phyloP scores from a whole-genome alignment of 2,329 filamentous ascomycete species.

The Shiraia sp. region DNA sequence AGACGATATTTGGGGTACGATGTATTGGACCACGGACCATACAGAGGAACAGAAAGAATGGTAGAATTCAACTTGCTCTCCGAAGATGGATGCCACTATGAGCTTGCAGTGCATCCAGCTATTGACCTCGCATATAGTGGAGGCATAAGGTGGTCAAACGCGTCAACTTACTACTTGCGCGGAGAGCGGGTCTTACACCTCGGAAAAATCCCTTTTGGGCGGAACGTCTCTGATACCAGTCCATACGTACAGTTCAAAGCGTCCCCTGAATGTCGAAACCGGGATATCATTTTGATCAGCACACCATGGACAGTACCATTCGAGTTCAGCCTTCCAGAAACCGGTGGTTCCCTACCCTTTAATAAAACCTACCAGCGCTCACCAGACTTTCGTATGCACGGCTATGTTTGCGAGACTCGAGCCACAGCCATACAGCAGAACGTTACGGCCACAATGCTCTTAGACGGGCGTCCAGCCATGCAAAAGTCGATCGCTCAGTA shows the following conservation, averaged over 20 bases:
- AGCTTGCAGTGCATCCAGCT: conserved; percentile 12
- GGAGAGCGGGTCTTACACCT: no score
- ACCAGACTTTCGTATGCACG: conserved; percentile 16
- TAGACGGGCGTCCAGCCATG: no score
- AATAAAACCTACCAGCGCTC: conserved; percentile 16
- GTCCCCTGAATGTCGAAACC: conserved; percentile 12
- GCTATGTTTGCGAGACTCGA: neutral
- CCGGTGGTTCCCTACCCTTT: neutral
- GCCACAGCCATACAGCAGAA: neutral
- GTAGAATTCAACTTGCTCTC: conserved; percentile 14
- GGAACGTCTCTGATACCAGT: no score
- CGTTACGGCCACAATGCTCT: no score
- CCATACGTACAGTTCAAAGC: conserved; percentile 13
- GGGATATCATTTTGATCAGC: conserved; percentile 19
- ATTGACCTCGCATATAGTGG: conserved; percentile 12
- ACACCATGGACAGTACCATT: conserved; percentile 19
- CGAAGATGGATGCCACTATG: conserved; percentile 14
- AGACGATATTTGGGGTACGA: conserved; percentile 5
- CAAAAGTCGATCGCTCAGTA: no score
- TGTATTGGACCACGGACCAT: conserved; percentile 4
- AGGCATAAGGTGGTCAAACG: conserved; percentile 15
- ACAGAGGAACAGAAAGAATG: conserved; percentile 19
- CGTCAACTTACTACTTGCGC: conserved; percentile 6
- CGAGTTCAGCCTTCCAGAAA: neutral
- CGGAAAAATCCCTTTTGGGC: no score